A percentile compares a stretch with the other conserved stretches of the same genome.
These are phyloP conservation scores for Antarctomyces pellizariae DNA, from an alignment of 495 filamentous ascomycete genomes.

Conservation along the genomic window DNA sequence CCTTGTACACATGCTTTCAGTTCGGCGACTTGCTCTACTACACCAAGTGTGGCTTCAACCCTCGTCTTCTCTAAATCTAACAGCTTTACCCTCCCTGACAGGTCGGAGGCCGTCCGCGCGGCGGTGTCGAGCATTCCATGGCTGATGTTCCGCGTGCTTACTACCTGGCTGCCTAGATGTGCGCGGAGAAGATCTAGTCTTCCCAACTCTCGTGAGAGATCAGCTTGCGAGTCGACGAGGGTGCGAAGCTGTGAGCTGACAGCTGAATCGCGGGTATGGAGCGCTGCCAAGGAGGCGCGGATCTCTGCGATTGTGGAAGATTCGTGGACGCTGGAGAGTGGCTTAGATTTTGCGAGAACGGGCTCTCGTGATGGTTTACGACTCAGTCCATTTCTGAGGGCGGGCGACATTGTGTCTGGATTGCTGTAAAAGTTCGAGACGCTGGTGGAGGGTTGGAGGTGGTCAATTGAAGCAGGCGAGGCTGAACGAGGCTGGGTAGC, in stretches of 20 bases:
- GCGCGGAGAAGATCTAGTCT: slow-evolving; percentile 82
- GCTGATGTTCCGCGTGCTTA: slow-evolving; percentile 59
- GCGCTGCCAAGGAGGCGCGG: slow-evolving; percentile 42
- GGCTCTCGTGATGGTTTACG: no score
- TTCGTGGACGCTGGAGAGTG: slow-evolving; percentile 30
- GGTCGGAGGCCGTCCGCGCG: slow-evolving; percentile 61
- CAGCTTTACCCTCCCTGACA: slow-evolving; percentile 61
- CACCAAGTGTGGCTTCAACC: slow-evolving; percentile 69
- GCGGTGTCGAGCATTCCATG: slow-evolving; percentile 72
- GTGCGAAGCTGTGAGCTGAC: slow-evolving; percentile 52
- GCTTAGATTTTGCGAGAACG: no score
- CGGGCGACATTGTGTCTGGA: no score
- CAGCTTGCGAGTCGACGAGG: slow-evolving; percentile 56
- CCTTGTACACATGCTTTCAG: slow-evolving; percentile 89
- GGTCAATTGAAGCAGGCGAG: no score
- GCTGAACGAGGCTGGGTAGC: no score
- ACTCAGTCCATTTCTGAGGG: no score
- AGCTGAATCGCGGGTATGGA: slow-evolving; percentile 50
- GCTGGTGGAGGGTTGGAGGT: no score
- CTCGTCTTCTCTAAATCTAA: slow-evolving; percentile 78
- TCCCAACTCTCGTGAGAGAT: slow-evolving; percentile 58
- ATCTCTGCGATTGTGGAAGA: slow-evolving; percentile 58
- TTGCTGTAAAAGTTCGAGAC: no score
- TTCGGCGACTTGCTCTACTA: slow-evolving; percentile 90
- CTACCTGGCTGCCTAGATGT: slow-evolving; percentile 68